phyloP scores from a whole-genome alignment of 2,329 filamentous ascomycete genomes.

The Fusarium mangiferae region DNA sequence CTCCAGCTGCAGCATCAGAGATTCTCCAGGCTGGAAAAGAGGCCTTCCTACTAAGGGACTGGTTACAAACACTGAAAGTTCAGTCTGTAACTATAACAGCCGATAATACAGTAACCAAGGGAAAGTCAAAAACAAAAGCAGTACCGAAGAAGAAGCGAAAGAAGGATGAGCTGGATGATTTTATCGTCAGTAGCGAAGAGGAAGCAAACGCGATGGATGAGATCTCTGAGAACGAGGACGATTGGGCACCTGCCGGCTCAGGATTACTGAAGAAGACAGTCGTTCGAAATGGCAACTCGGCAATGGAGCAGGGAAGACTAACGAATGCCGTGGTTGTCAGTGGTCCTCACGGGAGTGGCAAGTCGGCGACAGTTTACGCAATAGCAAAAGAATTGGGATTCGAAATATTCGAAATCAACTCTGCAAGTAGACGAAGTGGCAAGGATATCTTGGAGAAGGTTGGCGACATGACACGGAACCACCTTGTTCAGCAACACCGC shows the following conservation, averaged over 20 bases:
- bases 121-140: conserved; percentile 44
- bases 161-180: conserved; percentile 80
- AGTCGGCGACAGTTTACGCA: conserved; percentile 91
- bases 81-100: conserved; percentile 76
- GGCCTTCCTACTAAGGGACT: conserved; percentile 77
- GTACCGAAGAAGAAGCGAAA: conserved; percentile 70
- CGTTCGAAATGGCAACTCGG: conserved; percentile 56
- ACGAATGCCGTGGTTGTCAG: conserved; percentile 88
- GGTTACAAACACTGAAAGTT: conserved; percentile 81
- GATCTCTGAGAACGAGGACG: conserved; percentile 69
- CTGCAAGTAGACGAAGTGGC: conserved; percentile 83
- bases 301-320: conserved; percentile 60
- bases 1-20: conserved; percentile 73
- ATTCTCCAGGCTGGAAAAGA: conserved; percentile 82
- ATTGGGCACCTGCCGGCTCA: conserved; percentile 53
- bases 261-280: conserved; percentile 63
- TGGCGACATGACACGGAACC: conserved; percentile 96
- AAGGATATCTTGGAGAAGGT: conserved; percentile 92
- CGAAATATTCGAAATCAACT: conserved; percentile 94
- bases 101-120: conserved; percentile 45
- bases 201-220: conserved; percentile 77
- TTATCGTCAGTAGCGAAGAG: conserved; percentile 82
- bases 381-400: conserved; percentile 92
- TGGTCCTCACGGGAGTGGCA: conserved; percentile 89
- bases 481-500: conserved; percentile 74